Conservation (phyloP, 2,329 filamentous ascomycete genomes). For the Botryosphaeria agaves region DNA sequence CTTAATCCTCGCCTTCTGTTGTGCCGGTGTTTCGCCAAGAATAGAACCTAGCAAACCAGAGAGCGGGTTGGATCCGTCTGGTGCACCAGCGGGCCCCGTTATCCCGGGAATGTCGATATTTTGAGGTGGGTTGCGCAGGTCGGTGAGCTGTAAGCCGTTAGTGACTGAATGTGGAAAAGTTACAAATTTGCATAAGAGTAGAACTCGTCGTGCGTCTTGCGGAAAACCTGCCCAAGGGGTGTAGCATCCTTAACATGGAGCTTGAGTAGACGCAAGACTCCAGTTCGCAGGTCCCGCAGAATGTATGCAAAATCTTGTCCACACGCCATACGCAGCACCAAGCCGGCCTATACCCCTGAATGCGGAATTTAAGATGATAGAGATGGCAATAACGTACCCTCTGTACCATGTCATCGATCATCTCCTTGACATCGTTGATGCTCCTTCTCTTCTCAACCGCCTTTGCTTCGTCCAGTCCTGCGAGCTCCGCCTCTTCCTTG, state of each 20-base stretch:
- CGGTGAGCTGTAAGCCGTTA: constrained; percentile 36
- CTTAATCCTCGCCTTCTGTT: constrained; percentile 46
- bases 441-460: constrained; percentile 43
- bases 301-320: too few relatives aligned
- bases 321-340: too few relatives aligned
- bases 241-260: too few relatives aligned
- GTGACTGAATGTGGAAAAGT: too few relatives aligned
- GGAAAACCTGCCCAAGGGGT: too few relatives aligned
- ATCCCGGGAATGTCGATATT: constrained; percentile 34
- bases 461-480: constrained; percentile 40
- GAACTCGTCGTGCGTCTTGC: too few relatives aligned
- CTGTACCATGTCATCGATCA: constrained; percentile 64
- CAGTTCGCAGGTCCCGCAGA: too few relatives aligned
- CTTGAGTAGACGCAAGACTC: too few relatives aligned
- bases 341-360: too few relatives aligned
- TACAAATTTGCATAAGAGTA: too few relatives aligned
- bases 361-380: too few relatives aligned
- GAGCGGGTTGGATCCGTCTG: constrained; percentile 22
- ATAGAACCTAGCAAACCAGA: constrained; percentile 47
- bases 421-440: constrained; percentile 59
- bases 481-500: constrained; percentile 49
- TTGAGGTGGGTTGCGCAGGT: constrained; percentile 36
- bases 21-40: constrained; percentile 42
- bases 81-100: constrained; percentile 31
- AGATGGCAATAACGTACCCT: constrained; percentile 33